Percentiles rank a stretch among this genome's conserved stretches.
Conservation (phyloP, 176 grass and related monocot genomes). For the Aegilops sharonensis region DNA sequence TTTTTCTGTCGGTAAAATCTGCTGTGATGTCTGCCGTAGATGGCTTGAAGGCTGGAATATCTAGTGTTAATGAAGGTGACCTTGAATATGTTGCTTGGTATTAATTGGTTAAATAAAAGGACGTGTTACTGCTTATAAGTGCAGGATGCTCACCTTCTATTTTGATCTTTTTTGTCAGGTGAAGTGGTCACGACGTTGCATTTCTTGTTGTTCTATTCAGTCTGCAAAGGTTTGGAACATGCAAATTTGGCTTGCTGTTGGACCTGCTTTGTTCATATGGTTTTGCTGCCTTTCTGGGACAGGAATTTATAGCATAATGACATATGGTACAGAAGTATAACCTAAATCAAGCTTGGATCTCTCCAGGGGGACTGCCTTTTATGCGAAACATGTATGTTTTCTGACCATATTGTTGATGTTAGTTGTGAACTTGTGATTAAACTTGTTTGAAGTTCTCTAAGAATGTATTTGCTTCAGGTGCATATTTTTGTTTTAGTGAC, state of each 20-base stretch:
- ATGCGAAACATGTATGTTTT: slow-evolving; percentile 57
- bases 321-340: slow-evolving; percentile 65
- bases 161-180: slow-evolving; percentile 53
- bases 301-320: slow-evolving; percentile 84
- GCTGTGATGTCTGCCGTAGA: slow-evolving; percentile 94
- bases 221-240: slow-evolving; percentile 83
- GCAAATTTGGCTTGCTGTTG: slow-evolving; percentile 84
- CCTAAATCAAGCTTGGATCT: too few relatives aligned
- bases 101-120: neutral
- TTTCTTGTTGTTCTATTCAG: slow-evolving; percentile 83
- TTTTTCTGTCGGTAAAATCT: slow-evolving; percentile 41
- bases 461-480: too few relatives aligned
- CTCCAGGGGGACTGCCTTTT: too few relatives aligned
- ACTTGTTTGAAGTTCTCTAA: neutral
- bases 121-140: neutral
- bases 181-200: slow-evolving; percentile 87
- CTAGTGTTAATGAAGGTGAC: slow-evolving; percentile 86
- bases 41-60: slow-evolving; percentile 85
- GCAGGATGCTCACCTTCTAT: neutral
- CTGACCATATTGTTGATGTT: slow-evolving; percentile 10
- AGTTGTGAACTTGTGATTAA: neutral
- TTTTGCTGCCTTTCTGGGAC: slow-evolving; percentile 84
- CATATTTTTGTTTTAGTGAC: neutral
- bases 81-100: neutral
- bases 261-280: slow-evolving; percentile 86